Evolutionary conservation across 2,329 filamentous ascomycete species (phyloP).

Genomic region (Neurospora sp.): DNA sequence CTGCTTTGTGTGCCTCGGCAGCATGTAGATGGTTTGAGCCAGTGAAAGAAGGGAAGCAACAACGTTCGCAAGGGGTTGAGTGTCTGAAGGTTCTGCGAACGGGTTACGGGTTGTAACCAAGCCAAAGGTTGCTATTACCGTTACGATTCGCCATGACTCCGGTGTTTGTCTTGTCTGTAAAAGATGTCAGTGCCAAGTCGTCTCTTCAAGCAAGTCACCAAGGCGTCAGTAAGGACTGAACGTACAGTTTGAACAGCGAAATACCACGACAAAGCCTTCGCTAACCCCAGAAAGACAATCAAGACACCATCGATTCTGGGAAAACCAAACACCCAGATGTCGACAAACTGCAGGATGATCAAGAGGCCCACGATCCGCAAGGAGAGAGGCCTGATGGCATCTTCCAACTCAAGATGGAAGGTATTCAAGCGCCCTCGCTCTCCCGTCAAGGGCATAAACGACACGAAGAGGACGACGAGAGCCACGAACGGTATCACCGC

Average conservation of each 20-base stretch:
- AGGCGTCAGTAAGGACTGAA: background rate
- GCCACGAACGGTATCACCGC: conserved; percentile 21
- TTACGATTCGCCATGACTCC: conserved; percentile 22
- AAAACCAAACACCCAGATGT: conserved; percentile 18
- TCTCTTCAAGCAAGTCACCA: background rate
- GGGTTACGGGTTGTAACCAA: conserved; percentile 22
- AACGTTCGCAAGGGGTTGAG: conserved; percentile 19
- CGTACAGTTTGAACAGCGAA: conserved; percentile 24
- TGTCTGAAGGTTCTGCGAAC: conserved; percentile 18
- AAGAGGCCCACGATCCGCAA: conserved; percentile 14
- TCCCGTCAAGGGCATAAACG: conserved; percentile 14
- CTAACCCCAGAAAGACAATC: conserved; percentile 16
- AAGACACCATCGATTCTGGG: conserved; percentile 9
- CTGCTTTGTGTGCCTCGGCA: conserved; percentile 23
- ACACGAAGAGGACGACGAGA: conserved; percentile 22
- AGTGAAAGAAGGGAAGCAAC: conserved; percentile 22
- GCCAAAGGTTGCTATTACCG: conserved; percentile 23
- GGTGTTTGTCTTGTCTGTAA: conserved; percentile 19
- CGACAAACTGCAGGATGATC: conserved; percentile 4
- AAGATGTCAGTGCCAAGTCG: background rate
- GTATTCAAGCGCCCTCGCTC: conserved; percentile 16
- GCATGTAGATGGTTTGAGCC: conserved; percentile 20
- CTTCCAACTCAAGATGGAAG: conserved; percentile 25
- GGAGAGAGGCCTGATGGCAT: conserved; percentile 17
- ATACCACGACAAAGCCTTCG: conserved; percentile 27